phyloP scores from a whole-genome alignment of 192 early-diverging fungal genomes.

The Allomyces macrogynus region DNA sequence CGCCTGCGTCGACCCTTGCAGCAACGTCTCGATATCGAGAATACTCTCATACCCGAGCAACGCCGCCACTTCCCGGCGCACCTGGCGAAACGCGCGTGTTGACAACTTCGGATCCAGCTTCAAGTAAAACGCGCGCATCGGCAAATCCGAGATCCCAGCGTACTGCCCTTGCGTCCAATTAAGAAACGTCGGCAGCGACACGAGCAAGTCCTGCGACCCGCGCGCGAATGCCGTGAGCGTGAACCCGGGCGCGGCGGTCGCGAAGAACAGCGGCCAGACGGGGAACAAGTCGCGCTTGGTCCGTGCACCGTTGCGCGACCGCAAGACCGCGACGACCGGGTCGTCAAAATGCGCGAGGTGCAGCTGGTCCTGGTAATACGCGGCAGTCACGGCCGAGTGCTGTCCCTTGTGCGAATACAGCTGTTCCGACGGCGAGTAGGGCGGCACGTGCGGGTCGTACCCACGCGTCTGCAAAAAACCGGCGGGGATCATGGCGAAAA shows the following conservation, averaged over 20 bases:
- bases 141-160: constrained; percentile 5
- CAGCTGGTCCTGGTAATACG: constrained; percentile 4
- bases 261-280: constrained; percentile 6
- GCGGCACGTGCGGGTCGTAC: not conserved
- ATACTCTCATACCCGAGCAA: constrained; percentile 4
- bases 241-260: constrained; percentile 3
- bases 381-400: constrained; percentile 5
- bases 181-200: constrained; percentile 12
- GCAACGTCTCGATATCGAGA: constrained; percentile 3
- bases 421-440: constrained; percentile 6
- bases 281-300: not conserved
- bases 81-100: not conserved
- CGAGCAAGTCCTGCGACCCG: constrained; percentile 2
- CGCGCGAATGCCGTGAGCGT: constrained; percentile 8
- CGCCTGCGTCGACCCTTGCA: not conserved
- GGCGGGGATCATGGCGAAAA: constrained; percentile 4
- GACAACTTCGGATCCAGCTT: constrained; percentile 3
- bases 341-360: constrained; percentile 2
- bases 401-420: constrained; percentile 9
- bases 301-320: too few species aligned
- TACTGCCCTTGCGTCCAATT: constrained; percentile 5
- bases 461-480: not conserved
- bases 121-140: constrained; percentile 6
- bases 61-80: not conserved
- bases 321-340: too few species aligned